These are phyloP conservation scores for Furcasterigmium sp. DNA, from an alignment of 2,329 filamentous ascomycete species.

Conservation along the genomic window DNA sequence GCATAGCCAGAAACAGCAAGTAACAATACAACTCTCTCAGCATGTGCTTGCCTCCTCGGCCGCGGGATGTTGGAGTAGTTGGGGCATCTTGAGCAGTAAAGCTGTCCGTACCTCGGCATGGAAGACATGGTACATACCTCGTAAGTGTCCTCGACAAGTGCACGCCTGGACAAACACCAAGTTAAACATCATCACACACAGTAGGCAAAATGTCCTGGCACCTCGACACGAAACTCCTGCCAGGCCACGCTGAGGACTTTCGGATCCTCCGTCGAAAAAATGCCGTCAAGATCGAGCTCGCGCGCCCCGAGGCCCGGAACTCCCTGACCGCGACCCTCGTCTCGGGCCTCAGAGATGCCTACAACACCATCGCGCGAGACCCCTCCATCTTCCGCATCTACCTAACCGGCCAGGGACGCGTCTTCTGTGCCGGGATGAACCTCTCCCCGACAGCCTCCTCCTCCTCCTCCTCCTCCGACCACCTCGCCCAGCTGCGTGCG, in stretches of 20 bases:
- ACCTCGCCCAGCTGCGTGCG: not conserved
- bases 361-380: constrained; percentile 16
- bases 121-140: too few species aligned
- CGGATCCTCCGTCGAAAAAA: not conserved
- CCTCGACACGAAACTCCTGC: not conserved
- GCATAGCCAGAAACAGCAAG: too few species aligned
- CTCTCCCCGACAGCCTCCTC: not conserved
- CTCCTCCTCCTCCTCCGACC: not conserved
- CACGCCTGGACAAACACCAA: too few species aligned
- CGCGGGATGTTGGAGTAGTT: too few species aligned
- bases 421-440: constrained; percentile 33
- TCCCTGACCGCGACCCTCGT: constrained; percentile 27
- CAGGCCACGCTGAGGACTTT: not conserved
- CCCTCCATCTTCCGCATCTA: constrained; percentile 21
- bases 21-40: too few species aligned
- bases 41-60: too few species aligned
- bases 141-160: too few species aligned
- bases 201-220: too few species aligned
- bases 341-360: constrained; percentile 17
- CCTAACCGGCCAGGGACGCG: constrained; percentile 22
- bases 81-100: too few species aligned
- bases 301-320: constrained; percentile 28
- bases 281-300: constrained; percentile 15
- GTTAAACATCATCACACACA: too few species aligned
- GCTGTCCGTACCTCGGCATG: too few species aligned